Base-by-base conservation (phyloP, 805 yeast genomes). In the Starmerella stellata region DNA sequence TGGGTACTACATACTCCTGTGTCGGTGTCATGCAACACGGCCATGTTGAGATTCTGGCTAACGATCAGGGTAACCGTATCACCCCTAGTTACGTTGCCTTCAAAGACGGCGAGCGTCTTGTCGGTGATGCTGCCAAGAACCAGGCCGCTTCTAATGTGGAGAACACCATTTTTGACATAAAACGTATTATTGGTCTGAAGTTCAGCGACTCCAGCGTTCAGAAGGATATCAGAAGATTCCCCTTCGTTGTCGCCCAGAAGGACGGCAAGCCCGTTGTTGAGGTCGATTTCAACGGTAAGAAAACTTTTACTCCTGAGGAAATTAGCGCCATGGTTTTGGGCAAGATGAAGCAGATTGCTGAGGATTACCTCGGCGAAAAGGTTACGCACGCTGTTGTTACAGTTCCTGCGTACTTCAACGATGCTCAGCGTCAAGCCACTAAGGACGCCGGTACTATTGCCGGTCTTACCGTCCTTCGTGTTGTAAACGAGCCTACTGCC, bases 1-100 rank as follows among this genome's bases (percentile, higher is more conserved):
- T 87, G 65, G 98, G 98, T 60, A 85, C 95, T 44, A 85, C 95
- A 2, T 85, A 85, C 65, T 83, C 95, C 1, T 85, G 95, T 74
- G 95, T 85, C 41, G 95, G 94, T 51, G 82, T 72, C 35, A 72
- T 74, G 78, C 71, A 70, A 54, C 72, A 75, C 51, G 92, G 85
- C 54, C 70, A 83, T 55, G 93, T 87, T 37, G 95, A 83, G 58
- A 83, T 83, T 52, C 68, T 83, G 48, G 93, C 95, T 47, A 83
- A 83, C 57, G 95, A 83, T 63, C 95, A 83, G 66, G 95, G 95
- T 67, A 81, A 82, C 66, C 78, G 95, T 70, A 83, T 85, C 52
- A 83, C 95, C 16, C 95, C 95, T 21, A 81, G 93, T 1, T 83
- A 78, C 55, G 95, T 83, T 45, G 93, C 93, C 8, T 83, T 83